phyloP scores from a whole-genome alignment of 768 basidiomycete genomes.

The Vishniacozyma victoriae region DNA sequence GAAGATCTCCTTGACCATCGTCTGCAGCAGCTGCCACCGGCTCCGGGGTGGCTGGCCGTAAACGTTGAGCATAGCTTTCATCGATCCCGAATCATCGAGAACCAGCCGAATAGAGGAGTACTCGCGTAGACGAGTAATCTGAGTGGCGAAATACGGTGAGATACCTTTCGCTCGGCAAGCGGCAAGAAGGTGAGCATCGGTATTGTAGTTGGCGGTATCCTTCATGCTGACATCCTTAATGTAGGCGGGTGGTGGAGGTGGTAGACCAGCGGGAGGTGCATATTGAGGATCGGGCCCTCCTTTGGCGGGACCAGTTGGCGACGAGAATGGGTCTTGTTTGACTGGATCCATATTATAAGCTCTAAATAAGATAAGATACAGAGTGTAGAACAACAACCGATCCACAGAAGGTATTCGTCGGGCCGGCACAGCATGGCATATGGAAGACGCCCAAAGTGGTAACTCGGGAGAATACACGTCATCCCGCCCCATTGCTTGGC shows the following conservation, averaged over 20 bases:
- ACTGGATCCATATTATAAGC: too few relatives aligned
- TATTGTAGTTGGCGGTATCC: slow-evolving; percentile 18
- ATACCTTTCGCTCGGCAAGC: slow-evolving; percentile 14
- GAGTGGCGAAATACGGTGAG: slow-evolving; percentile 21
- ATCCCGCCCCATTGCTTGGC: too few relatives aligned
- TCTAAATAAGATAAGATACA: too few relatives aligned
- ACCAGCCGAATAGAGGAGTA: slow-evolving; percentile 18
- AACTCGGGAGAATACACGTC: too few relatives aligned
- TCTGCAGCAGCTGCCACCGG: slow-evolving; percentile 15
- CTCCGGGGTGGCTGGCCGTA: slow-evolving; percentile 8
- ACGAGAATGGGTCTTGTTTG: too few relatives aligned
- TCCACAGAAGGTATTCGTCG: too few relatives aligned
- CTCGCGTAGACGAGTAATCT: slow-evolving; percentile 16
- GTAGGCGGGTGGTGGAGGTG: slow-evolving; percentile 12
- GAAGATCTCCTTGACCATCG: slow-evolving; percentile 21
- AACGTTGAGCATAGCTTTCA: slow-evolving; percentile 24
- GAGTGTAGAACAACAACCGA: too few relatives aligned
- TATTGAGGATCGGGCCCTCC: too few relatives aligned
- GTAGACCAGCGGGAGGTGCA: neutral
- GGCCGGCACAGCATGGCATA: too few relatives aligned
- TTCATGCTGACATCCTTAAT: slow-evolving; percentile 22
- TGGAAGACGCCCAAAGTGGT: too few relatives aligned
- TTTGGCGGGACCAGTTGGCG: too few relatives aligned
- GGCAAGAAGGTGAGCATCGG: slow-evolving; percentile 14
- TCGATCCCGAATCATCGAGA: slow-evolving; percentile 18